These are phyloP conservation scores for Somion occarium DNA, from an alignment of 1,284 basidiomycete species.

Conservation along the genomic window DNA sequence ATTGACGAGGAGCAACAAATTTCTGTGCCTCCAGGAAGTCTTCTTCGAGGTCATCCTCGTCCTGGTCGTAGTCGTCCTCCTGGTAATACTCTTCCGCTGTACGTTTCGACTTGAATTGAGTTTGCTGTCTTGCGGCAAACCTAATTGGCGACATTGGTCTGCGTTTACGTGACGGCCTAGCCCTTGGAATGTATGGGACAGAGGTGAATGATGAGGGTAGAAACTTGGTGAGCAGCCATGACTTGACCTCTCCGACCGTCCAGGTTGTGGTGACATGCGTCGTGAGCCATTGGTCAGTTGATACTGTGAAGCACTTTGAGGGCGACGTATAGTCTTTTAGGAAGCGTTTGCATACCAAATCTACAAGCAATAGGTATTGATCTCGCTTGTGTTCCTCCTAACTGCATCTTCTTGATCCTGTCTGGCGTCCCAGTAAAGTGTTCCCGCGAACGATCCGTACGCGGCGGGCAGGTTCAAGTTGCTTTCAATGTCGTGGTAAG, in stretches of 20 bases:
- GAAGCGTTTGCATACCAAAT: conserved; percentile 49
- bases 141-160: conserved; percentile 55
- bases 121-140: conserved; percentile 37
- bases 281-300: conserved; percentile 68
- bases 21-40: neutral
- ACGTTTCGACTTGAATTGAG: conserved; percentile 6
- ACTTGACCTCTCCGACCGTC: conserved; percentile 58
- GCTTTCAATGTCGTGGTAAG: neutral
- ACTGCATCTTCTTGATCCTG: neutral
- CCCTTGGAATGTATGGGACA: conserved; percentile 21
- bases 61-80: conserved; percentile 23
- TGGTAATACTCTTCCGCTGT: conserved; percentile 13
- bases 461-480: no score
- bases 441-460: no score
- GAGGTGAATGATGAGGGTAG: conserved; percentile 30
- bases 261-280: conserved; percentile 55
- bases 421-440: no score
- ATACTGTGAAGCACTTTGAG: conserved; percentile 37
- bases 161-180: conserved; percentile 31
- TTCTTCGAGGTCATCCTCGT: conserved; percentile 15
- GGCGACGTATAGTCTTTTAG: no score
- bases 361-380: conserved; percentile 41
- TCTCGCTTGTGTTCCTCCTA: neutral
- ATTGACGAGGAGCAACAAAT: conserved; percentile 1
- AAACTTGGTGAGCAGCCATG: conserved; percentile 55